phyloP scores from a whole-genome alignment of 2,329 filamentous ascomycete species.

The Xylariales sp. region DNA sequence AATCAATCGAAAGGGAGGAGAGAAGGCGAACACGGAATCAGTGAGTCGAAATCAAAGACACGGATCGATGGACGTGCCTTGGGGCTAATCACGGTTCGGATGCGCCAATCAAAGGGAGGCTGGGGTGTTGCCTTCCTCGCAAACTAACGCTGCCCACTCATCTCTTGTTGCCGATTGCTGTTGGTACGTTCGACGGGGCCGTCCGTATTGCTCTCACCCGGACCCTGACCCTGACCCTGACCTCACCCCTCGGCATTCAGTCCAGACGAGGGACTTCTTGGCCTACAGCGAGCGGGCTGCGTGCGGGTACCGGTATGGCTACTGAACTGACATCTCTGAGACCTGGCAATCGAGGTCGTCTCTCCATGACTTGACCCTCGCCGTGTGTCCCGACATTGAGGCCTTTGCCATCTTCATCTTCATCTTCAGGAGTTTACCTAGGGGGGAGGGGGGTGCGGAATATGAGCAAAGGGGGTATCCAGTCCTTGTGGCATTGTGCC shows the following conservation, averaged over 20 bases:
- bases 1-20: background rate
- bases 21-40: background rate
- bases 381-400: no score
- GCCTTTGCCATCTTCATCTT: no score
- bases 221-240: background rate
- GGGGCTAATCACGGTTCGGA: constrained; percentile 6
- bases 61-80: constrained; percentile 1
- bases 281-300: no score
- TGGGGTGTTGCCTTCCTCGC: constrained; percentile 3
- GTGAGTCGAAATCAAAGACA: background rate
- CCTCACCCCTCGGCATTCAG: background rate
- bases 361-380: no score
- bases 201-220: constrained; percentile 1
- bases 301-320: no score
- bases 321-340: no score
- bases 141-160: constrained; percentile 1
- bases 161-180: background rate
- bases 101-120: constrained; percentile 5
- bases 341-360: no score
- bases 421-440: no score
- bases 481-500: no score
- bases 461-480: no score
- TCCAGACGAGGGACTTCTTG: no score
- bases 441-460: no score
- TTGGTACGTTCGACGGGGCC: background rate